A percentile compares a stretch with the other conserved stretches of the same genome.
These are phyloP conservation scores for Aureobasidium musti DNA, from an alignment of 2,329 filamentous ascomycete species.

Conservation along the genomic window DNA sequence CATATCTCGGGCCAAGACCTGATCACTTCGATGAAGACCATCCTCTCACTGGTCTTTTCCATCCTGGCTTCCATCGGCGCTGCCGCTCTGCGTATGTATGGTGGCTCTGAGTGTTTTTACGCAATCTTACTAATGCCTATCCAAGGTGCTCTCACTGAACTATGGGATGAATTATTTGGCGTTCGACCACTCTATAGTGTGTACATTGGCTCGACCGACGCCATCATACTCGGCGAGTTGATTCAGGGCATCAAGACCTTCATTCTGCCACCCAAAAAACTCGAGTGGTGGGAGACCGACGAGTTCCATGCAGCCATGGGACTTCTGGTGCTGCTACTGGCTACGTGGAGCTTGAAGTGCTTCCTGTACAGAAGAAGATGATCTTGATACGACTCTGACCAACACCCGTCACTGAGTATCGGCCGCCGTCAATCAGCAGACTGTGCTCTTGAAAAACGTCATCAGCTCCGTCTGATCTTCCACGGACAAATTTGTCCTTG, in stretches of 20 bases:
- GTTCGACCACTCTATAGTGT: not conserved
- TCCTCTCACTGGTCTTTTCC: not conserved
- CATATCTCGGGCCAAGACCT: not conserved
- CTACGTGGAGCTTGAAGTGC: not conserved
- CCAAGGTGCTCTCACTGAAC: not conserved
- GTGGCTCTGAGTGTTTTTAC: not conserved
- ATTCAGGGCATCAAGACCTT: not conserved
- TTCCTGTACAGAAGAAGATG: not conserved
- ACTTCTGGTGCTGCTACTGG: not conserved
- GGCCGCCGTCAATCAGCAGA: not conserved
- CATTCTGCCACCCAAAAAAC: not conserved
- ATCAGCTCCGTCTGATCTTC: not conserved
- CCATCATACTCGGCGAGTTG: not conserved
- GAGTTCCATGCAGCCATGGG: not conserved
- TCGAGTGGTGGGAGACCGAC: constrained; percentile 1
- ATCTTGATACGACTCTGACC: not conserved
- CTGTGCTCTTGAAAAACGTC: not conserved
- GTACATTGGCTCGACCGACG: not conserved
- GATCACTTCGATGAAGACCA: not conserved
- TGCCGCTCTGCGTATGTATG: not conserved
- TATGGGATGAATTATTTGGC: not conserved
- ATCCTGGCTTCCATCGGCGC: not conserved
- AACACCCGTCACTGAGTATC: not conserved
- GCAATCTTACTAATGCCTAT: not conserved
- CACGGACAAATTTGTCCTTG: not conserved